phyloP scores from a whole-genome alignment of 208 protist genomes.

The Trypanosoma avium region DNA sequence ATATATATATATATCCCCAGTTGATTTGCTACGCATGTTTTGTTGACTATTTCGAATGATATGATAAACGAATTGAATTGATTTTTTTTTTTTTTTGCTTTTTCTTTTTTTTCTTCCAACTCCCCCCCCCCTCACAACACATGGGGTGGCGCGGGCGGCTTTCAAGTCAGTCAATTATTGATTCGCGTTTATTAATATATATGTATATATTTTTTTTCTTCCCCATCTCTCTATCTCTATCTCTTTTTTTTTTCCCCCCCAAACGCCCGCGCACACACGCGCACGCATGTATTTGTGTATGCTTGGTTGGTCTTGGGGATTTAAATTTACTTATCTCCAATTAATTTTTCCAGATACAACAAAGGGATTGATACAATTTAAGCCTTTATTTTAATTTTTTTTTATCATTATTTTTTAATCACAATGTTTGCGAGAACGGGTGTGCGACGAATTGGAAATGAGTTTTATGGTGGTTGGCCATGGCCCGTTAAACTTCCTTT shows the following conservation, averaged over 20 bases:
- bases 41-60: too few relatives aligned
- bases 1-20: too few relatives aligned
- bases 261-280: background rate
- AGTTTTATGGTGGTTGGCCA: conserved; percentile 82
- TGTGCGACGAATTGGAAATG: conserved; percentile 44
- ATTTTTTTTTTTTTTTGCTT: conserved; percentile 12
- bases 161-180: too few relatives aligned
- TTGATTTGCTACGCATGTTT: too few relatives aligned
- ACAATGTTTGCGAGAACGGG: conserved; percentile 44
- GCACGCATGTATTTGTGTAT: background rate
- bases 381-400: background rate
- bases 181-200: too few relatives aligned
- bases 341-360: background rate
- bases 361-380: background rate
- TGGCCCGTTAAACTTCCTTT: conserved; percentile 85
- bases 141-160: background rate
- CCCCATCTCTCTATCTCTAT: conserved; percentile 7
- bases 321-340: too few relatives aligned
- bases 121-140: background rate
- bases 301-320: background rate
- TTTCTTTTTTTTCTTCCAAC: conserved; percentile 12
- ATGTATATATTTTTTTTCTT: conserved; percentile 9
- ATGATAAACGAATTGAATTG: too few relatives aligned
- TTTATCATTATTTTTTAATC: background rate
- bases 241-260: background rate